A percentile compares a stretch with the other conserved stretches of the same genome.
These are phyloP conservation scores for Saccharomyces hybrid DNA, from an alignment of 1,139 yeast genomes.

Conservation along the genomic window DNA sequence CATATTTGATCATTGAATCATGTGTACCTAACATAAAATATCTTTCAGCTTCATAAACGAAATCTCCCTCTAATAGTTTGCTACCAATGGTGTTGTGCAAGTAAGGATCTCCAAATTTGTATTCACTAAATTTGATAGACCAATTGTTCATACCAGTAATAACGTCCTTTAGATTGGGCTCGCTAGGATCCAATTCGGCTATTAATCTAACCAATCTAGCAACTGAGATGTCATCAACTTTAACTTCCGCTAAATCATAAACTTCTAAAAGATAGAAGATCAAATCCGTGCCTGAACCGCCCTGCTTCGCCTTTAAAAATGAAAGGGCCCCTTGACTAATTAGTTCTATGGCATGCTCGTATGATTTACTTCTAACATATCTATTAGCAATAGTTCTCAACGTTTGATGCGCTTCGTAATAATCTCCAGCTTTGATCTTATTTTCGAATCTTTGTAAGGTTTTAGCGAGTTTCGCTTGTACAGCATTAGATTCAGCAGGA, in stretches of 20 bases:
- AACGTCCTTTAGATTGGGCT: constrained; percentile 60
- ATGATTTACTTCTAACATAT: constrained; percentile 62
- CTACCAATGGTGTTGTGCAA: constrained; percentile 70
- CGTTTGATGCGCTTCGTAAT: constrained; percentile 93
- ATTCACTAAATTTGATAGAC: constrained; percentile 45
- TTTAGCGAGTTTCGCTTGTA: constrained; percentile 42
- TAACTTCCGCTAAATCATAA: constrained; percentile 44
- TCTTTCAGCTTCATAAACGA: constrained; percentile 45
- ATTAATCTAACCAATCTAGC: constrained; percentile 32
- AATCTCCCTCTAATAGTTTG: constrained; percentile 41
- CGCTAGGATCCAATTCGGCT: constrained; percentile 37
- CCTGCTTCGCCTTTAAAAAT: constrained; percentile 60
- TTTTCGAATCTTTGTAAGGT: constrained; percentile 60
- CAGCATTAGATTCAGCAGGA: not conserved
- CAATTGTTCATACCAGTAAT: constrained; percentile 60
- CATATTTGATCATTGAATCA: constrained; percentile 48
- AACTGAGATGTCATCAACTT: constrained; percentile 39
- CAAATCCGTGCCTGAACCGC: constrained; percentile 75
- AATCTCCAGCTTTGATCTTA: constrained; percentile 67
- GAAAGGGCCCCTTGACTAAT: constrained; percentile 64
- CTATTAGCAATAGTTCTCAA: constrained; percentile 82
- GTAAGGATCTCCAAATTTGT: constrained; percentile 64
- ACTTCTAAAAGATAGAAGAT: constrained; percentile 66
- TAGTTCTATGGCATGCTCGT: constrained; percentile 62
- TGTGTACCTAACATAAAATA: constrained; percentile 64